Percentiles rank a stretch among this genome's conserved stretches.
phyloP scores from a whole-genome alignment of 768 basidiomycete species.

The Trichaptum fuscoviolaceum region DNA sequence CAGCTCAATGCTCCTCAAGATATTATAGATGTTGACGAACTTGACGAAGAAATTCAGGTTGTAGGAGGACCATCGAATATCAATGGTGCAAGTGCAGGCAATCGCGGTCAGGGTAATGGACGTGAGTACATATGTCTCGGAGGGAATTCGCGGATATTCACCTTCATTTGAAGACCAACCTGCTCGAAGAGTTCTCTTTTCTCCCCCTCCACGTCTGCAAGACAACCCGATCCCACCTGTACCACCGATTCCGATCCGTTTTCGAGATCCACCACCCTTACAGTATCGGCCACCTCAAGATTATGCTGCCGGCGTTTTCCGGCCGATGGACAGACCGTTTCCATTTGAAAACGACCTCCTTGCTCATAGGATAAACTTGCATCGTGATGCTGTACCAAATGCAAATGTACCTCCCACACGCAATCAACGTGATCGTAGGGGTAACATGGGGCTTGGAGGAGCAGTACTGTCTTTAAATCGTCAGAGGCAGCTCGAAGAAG shows the following conservation, averaged over 20 bases:
- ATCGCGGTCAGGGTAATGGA: background rate
- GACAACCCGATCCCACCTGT: constrained; percentile 47
- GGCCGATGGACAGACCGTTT: constrained; percentile 18
- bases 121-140: background rate
- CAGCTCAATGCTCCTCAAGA: background rate
- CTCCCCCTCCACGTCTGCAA: constrained; percentile 44
- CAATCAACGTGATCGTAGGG: constrained; percentile 16
- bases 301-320: constrained; percentile 19
- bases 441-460: constrained; percentile 57
- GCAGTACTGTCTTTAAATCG: constrained; percentile 45
- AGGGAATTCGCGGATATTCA: background rate
- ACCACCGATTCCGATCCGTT: constrained; percentile 40
- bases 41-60: constrained; percentile 1
- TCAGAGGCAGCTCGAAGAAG: constrained; percentile 18
- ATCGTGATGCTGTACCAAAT: background rate
- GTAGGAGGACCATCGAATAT: background rate
- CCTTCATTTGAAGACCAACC: background rate
- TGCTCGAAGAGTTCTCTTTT: background rate
- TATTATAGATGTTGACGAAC: background rate
- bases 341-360: constrained; percentile 36
- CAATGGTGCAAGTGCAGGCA: background rate
- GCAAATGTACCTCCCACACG: background rate
- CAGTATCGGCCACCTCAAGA: constrained; percentile 28
- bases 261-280: constrained; percentile 31
- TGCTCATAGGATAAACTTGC: constrained; percentile 17